phyloP scores from a whole-genome alignment of 1,284 basidiomycete species.

The Melampsora occidentalis region DNA sequence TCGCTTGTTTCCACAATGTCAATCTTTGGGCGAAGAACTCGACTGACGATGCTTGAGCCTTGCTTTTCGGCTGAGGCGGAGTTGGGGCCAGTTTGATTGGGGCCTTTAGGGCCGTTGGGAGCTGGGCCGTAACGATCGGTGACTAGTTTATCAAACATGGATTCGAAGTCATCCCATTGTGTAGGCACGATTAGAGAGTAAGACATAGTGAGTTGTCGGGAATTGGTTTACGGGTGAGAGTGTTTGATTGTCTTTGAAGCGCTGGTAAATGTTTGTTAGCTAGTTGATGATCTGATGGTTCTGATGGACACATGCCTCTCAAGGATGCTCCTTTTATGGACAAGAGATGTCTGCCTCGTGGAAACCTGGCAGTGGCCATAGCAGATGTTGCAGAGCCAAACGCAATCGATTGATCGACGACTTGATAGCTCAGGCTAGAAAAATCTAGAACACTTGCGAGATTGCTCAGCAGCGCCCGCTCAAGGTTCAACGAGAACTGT shows the following conservation, averaged over 20 bases:
- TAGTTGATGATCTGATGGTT: no score
- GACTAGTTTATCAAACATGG: constrained; percentile 1
- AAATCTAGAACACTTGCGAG: no score
- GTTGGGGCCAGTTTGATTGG: not conserved
- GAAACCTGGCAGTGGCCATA: no score
- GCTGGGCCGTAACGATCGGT: constrained; percentile 18
- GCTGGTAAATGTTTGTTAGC: not conserved
- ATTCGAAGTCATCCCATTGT: constrained; percentile 20
- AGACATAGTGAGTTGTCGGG: not conserved
- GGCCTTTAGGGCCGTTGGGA: not conserved
- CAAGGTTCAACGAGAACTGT: no score
- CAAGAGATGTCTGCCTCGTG: no score
- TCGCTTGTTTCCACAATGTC: constrained; percentile 14
- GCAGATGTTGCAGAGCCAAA: no score
- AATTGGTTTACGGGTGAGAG: not conserved
- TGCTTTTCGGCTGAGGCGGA: not conserved
- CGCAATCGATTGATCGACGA: no score
- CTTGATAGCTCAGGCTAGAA: no score
- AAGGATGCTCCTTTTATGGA: no score
- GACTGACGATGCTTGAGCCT: not conserved
- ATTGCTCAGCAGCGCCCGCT: no score
- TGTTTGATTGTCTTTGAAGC: not conserved
- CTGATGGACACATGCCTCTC: no score
- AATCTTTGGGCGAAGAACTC: constrained; percentile 8
- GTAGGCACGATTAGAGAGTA: constrained; percentile 15